Base-by-base conservation (phyloP, 768 basidiomycete genomes). In the Boletellus ananiceps region DNA sequence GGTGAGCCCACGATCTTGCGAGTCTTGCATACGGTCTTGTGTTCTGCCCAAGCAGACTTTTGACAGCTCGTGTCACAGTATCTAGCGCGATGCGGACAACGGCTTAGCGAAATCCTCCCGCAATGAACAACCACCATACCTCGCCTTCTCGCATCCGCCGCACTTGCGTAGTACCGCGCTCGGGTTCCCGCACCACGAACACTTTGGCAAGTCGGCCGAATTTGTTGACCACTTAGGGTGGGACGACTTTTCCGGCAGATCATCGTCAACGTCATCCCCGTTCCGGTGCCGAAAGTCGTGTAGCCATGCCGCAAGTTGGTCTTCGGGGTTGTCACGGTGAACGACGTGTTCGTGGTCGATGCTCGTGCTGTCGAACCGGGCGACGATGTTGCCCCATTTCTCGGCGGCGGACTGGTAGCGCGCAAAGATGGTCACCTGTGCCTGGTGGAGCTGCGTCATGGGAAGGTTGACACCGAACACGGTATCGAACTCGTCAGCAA, bases 131-230 rank as follows among this genome's bases (percentile, higher is more conserved):
- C 29, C 13, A n/a, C 23, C 48, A 49, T 52, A 72, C 74, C 71
- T 71, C 14, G 72, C 64, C 47, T 66, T 68, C 21, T 56, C 62
- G 40, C 76, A 77, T 5, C 71, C 66, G 6, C 65, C 57, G 51
- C 80, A 82, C 61, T 79, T 80, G 52, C 71, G 70, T 44, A 82
- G 57, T 7, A 71, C 67, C 1, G 78, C 78, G 40, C 77, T 82
- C 2, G 80, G 81, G 51, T 82, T 83, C 7, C 75, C 71, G 56
- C 82, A 84, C 73, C 76, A 81, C 21, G 82, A 81, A 57, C 84
- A 86, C 23, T 74, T 68, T 63, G 81, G 84, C 36, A 86, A 64
- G 33, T 64, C 71, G 8, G 82, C 76, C 16, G 68, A 66, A 40
- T 81, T 79, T 16, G 64, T 61, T 49, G 72, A 77, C 55, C 81